Evolutionary conservation across 108 stramenopile species (phyloP).

Genomic region (Skeletonema menzelii): DNA sequence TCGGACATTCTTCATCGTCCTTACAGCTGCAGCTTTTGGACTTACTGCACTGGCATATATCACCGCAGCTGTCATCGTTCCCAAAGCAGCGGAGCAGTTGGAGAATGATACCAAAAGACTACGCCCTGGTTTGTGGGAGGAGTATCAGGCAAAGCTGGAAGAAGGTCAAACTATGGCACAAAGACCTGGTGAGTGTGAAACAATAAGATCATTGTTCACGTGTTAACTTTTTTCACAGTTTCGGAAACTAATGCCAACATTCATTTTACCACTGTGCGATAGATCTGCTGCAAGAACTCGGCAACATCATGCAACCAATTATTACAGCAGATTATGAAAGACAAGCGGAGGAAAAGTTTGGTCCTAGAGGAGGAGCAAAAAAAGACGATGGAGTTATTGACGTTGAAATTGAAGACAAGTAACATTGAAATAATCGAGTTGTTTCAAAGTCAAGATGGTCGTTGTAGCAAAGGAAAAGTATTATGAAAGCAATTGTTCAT

Average conservation of each 20-base stretch:
- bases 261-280: background rate
- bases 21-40: slow-evolving; percentile 33
- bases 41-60: slow-evolving; percentile 32
- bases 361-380: background rate
- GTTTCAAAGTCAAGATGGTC: background rate
- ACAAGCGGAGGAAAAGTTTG: slow-evolving; percentile 15
- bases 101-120: slow-evolving; percentile 37
- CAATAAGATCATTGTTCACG: background rate
- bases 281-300: slow-evolving; percentile 37
- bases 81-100: slow-evolving; percentile 39
- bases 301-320: slow-evolving; percentile 41
- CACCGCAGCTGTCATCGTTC: slow-evolving; percentile 31
- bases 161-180: slow-evolving; percentile 30
- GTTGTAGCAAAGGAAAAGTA: background rate
- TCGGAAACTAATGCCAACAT: background rate
- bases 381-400: background rate
- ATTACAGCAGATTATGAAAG: slow-evolving; percentile 31
- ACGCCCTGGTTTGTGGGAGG: slow-evolving; percentile 32
- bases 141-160: slow-evolving; percentile 37
- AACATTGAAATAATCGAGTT: background rate
- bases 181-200: slow-evolving; percentile 6
- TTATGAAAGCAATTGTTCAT: background rate
- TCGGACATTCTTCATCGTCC: slow-evolving; percentile 42
- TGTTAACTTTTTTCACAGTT: background rate
- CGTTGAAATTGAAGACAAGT: background rate